Evolutionary conservation across 768 basidiomycete species (phyloP).

Genomic region (Albatrellus ellisii): DNA sequence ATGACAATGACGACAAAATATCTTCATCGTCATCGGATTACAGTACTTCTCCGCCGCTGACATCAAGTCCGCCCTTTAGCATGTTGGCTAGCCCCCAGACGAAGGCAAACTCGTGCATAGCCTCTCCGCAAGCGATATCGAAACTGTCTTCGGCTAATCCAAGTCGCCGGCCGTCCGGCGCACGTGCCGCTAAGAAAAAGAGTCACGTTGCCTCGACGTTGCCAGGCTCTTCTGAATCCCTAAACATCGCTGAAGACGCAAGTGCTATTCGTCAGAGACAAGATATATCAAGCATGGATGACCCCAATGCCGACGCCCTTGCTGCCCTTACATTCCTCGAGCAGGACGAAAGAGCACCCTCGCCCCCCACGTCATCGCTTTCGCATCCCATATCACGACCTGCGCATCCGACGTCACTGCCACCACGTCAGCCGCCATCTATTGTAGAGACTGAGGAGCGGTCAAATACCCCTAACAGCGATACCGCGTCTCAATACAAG

Average conservation of each 20-base stretch:
- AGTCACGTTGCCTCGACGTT: slow-evolving; percentile 2
- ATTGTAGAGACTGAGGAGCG: slow-evolving; percentile 13
- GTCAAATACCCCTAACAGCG: slow-evolving; percentile 36
- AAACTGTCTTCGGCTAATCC: slow-evolving; percentile 9
- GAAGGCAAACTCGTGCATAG: slow-evolving; percentile 14
- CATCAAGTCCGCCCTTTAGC: neutral
- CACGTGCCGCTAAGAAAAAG: slow-evolving; percentile 49
- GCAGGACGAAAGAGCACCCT: slow-evolving; percentile 25
- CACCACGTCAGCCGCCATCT: slow-evolving; percentile 16
- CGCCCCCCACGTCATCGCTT: too few relatives aligned
- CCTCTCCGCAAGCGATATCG: slow-evolving; percentile 8
- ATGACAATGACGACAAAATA: slow-evolving; percentile 26
- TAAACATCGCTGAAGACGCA: slow-evolving; percentile 4
- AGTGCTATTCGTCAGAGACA: neutral
- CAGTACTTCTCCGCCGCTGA: slow-evolving; percentile 1
- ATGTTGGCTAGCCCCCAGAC: too few relatives aligned
- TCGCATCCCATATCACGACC: slow-evolving; percentile 15
- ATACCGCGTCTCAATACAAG: slow-evolving; percentile 40
- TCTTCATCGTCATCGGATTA: too few relatives aligned
- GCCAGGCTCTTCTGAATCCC: neutral
- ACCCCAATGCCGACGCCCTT: slow-evolving; percentile 54
- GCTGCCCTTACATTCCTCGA: slow-evolving; percentile 71
- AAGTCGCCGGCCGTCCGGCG: slow-evolving; percentile 53
- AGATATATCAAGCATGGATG: slow-evolving; percentile 21
- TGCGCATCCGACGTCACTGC: slow-evolving; percentile 21